Evolutionary conservation across 345 rosid species (phyloP), one percentile per base, ranked within the genome.

Genomic region (Diplotaxis tenuifolia): DNA sequence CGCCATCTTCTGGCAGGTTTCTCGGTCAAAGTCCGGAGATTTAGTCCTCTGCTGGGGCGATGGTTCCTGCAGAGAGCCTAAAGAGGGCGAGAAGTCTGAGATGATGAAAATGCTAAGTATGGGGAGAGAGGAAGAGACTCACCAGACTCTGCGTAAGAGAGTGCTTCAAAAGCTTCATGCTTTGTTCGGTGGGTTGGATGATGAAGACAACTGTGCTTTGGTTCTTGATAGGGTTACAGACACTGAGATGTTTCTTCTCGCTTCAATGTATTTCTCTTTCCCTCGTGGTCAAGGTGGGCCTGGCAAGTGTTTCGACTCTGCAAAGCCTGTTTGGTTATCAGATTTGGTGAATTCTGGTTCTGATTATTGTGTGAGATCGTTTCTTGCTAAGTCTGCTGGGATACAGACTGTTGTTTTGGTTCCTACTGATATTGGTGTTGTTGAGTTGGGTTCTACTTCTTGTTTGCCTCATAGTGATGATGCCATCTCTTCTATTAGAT

Each of bases 21-120:
- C 97, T 0, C 69, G 84, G 79, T 89, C 93, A 6, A 89, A 89
- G 76, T 75, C 88, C 0, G 97, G 93, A 68, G 97, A 91, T 66
- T 85, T 84, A 83, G 91, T 89, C 0, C 84, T 94, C 7, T 89
- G 96, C 16, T 94, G 98, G 98, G 95, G 96, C 1, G 98, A 91
- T 38, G 98, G 98, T 38, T 84, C 89, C 21, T 94, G 98, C 54
- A 73, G 98, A 61, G 98, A 94, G 85, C 97, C 98, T 11, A 81
- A 70, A 40, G 93, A 91, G 14, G 91, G 88, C 1, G 97, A 91
- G 79, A 89, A 83, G 58, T 84, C 89, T 0, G 93, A 86, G 52
- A 83, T 79, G 22, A 32, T 80, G 15, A 77, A 81, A 19, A 74
- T 84, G 56, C 79, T 80, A 5, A 81, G 74, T 40, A 65, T 80